phyloP scores from a whole-genome alignment of 805 yeast genomes.

The Nakazawaea ernobii region DNA sequence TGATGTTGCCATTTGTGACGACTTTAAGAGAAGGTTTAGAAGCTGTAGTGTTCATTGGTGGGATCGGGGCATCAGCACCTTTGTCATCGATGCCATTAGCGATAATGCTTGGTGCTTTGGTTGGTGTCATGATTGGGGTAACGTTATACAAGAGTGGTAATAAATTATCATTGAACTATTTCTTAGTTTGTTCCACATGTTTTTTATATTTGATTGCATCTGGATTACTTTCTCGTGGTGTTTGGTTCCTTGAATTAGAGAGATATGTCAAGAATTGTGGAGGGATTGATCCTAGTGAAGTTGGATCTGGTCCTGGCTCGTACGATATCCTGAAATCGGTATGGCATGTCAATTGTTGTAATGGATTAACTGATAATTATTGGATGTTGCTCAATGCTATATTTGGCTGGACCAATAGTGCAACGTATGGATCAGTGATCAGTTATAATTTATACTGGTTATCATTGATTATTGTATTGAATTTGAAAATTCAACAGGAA shows the following conservation, averaged over 20 bases:
- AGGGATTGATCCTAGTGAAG: slow-evolving; percentile 82
- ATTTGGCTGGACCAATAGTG: slow-evolving; percentile 92
- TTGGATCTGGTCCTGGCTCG: slow-evolving; percentile 91
- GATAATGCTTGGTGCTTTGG: slow-evolving; percentile 46
- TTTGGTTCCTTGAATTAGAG: slow-evolving; percentile 87
- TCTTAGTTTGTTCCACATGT: slow-evolving; percentile 70
- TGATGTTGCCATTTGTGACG: slow-evolving; percentile 64
- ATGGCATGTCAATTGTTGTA: slow-evolving; percentile 96
- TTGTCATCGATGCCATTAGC: slow-evolving; percentile 60
- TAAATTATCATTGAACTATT: slow-evolving; percentile 67
- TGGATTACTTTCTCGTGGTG: slow-evolving; percentile 79
- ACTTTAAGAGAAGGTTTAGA: slow-evolving; percentile 87
- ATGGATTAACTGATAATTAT: slow-evolving; percentile 84
- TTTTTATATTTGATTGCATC: slow-evolving; percentile 81
- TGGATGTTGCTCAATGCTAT: slow-evolving; percentile 91
- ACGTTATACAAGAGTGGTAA: slow-evolving; percentile 74
- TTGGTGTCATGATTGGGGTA: slow-evolving; percentile 62
- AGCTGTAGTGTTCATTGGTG: slow-evolving; percentile 89
- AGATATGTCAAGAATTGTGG: slow-evolving; percentile 64
- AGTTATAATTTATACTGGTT: slow-evolving; percentile 74
- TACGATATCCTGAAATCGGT: slow-evolving; percentile 73
- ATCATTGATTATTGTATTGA: slow-evolving; percentile 38
- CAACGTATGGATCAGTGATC: slow-evolving; percentile 81
- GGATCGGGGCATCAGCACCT: slow-evolving; percentile 74
- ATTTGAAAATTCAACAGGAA: slow-evolving; percentile 42